Percentiles rank a stretch among this genome's conserved stretches.
These are phyloP conservation scores for Tolypocladium tropicale DNA, from an alignment of 2,329 filamentous ascomycete species.

Conservation along the genomic window DNA sequence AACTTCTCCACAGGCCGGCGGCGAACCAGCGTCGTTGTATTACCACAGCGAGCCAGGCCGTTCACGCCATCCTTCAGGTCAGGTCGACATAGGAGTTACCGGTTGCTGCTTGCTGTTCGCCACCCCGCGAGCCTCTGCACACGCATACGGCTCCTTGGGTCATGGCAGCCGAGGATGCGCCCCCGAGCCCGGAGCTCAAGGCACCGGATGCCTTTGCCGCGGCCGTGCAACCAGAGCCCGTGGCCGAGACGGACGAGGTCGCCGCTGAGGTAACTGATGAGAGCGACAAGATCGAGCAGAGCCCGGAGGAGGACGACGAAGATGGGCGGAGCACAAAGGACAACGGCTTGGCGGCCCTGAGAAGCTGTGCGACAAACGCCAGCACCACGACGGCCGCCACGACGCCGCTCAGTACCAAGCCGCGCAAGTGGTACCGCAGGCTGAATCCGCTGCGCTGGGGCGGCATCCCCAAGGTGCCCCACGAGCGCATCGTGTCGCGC, in stretches of 20 bases:
- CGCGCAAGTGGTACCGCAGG: slow-evolving; percentile 47
- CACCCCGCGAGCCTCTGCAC: background rate
- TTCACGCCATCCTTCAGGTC: background rate
- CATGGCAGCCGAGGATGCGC: slow-evolving; percentile 13
- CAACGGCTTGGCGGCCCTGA: slow-evolving; percentile 19
- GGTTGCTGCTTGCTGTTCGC: background rate
- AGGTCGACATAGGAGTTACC: background rate
- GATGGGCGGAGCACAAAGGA: background rate
- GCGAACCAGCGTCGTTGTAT: background rate
- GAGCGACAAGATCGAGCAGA: slow-evolving; percentile 3
- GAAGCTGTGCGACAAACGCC: slow-evolving; percentile 43
- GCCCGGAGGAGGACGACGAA: background rate
- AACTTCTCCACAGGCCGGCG: background rate
- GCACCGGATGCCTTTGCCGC: slow-evolving; percentile 18
- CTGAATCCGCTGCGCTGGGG: slow-evolving; percentile 54
- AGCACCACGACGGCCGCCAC: slow-evolving; percentile 37
- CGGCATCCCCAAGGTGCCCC: slow-evolving; percentile 41
- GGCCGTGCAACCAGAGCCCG: slow-evolving; percentile 10
- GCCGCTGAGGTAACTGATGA: slow-evolving; percentile 3
- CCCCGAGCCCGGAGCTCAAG: slow-evolving; percentile 14
- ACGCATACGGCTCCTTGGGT: background rate
- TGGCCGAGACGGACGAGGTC: slow-evolving; percentile 11
- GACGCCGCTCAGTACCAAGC: slow-evolving; percentile 14
- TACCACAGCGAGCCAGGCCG: background rate
- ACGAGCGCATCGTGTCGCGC: slow-evolving; percentile 42